These are phyloP conservation scores for Pyrenophora graminea DNA, from an alignment of 2,329 filamentous ascomycete species.

Conservation along the genomic window DNA sequence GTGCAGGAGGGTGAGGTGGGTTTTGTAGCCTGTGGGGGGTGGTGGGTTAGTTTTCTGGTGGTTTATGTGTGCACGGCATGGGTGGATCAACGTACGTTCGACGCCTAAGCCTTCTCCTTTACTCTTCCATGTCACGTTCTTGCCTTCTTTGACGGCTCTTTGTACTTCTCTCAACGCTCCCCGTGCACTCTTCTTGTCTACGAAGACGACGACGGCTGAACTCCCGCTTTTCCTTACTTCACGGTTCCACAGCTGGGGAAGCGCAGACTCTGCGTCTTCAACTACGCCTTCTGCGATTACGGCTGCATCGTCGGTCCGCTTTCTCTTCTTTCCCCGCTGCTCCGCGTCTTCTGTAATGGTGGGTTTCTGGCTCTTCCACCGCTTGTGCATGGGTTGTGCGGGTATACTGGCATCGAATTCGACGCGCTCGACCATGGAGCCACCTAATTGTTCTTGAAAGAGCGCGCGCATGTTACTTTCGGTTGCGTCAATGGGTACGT, in stretches of 20 bases:
- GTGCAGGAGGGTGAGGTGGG: slow-evolving; percentile 73
- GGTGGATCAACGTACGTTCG: slow-evolving; percentile 43
- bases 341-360: slow-evolving; percentile 40
- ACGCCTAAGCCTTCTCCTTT: slow-evolving; percentile 51
- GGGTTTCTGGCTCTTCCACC: slow-evolving; percentile 39
- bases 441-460: slow-evolving; percentile 74
- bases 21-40: slow-evolving; percentile 53
- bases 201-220: slow-evolving; percentile 79
- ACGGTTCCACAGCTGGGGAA: slow-evolving; percentile 76
- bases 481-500: slow-evolving; percentile 83
- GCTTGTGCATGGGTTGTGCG: slow-evolving; percentile 54
- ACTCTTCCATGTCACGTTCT: slow-evolving; percentile 70
- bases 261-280: slow-evolving; percentile 62
- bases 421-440: slow-evolving; percentile 77
- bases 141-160: slow-evolving; percentile 60
- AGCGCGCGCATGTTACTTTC: slow-evolving; percentile 75
- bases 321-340: slow-evolving; percentile 58
- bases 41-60: no score
- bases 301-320: slow-evolving; percentile 46
- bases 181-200: slow-evolving; percentile 79
- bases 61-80: no score
- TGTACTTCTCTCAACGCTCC: slow-evolving; percentile 76
- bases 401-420: slow-evolving; percentile 63
- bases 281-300: slow-evolving; percentile 46
- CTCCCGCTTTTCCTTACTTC: slow-evolving; percentile 73